Evolutionary conservation across 169 alveolate genomes (phyloP).

Genomic region (Eimeria tenella): DNA sequence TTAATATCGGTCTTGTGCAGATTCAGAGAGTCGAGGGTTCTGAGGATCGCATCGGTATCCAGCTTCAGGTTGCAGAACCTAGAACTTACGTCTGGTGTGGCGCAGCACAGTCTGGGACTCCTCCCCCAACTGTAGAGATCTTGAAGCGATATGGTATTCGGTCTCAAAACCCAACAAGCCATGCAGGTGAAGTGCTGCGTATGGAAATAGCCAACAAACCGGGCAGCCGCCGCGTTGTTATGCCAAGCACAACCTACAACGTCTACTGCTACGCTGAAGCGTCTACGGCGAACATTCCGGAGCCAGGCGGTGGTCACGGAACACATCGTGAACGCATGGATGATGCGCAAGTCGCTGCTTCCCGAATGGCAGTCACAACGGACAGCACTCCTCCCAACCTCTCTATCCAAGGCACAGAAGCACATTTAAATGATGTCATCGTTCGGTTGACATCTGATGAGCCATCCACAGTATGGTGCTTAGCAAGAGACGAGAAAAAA

Average conservation of each 20-base stretch:
- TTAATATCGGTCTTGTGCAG: slow-evolving; percentile 71
- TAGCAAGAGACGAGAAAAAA: slow-evolving; percentile 31
- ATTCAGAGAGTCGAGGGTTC: slow-evolving; percentile 72
- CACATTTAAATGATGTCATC: neutral
- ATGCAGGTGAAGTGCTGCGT: slow-evolving; percentile 64
- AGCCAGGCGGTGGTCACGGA: neutral
- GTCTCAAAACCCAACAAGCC: slow-evolving; percentile 75
- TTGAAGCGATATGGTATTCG: slow-evolving; percentile 84
- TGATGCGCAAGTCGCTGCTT: slow-evolving; percentile 74
- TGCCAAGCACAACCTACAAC: slow-evolving; percentile 83
- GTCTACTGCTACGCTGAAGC: slow-evolving; percentile 84
- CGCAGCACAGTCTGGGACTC: slow-evolving; percentile 79
- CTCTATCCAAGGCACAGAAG: slow-evolving; percentile 52
- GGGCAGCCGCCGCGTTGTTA: slow-evolving; percentile 75
- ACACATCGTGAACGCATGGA: slow-evolving; percentile 51
- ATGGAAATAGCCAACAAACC: slow-evolving; percentile 74
- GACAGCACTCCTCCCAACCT: slow-evolving; percentile 73
- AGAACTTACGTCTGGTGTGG: slow-evolving; percentile 84
- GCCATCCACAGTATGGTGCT: slow-evolving; percentile 79
- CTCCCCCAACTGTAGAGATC: slow-evolving; percentile 81
- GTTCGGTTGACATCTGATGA: slow-evolving; percentile 74
- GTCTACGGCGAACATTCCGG: neutral
- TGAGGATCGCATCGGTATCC: slow-evolving; percentile 74
- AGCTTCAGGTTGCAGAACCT: slow-evolving; percentile 76
- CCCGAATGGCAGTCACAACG: slow-evolving; percentile 74